Evolutionary conservation across 768 basidiomycete genomes (phyloP).

Genomic region (Pisolithus marmoratus): DNA sequence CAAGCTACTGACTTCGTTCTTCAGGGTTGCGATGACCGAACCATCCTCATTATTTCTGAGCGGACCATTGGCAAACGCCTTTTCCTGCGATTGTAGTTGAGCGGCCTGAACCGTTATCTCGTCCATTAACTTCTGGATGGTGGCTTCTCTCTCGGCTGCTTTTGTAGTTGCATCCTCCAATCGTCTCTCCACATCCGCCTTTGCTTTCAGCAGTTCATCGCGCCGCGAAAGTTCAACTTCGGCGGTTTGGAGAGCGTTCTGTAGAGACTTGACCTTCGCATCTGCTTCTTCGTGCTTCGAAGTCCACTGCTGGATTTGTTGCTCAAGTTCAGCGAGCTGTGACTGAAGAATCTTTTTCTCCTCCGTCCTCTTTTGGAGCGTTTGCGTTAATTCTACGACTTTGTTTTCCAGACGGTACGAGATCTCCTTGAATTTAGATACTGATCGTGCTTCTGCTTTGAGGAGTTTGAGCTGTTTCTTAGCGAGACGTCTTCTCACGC

Average conservation of each 20-base stretch:
- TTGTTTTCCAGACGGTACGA: constrained; percentile 98
- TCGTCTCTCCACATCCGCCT: constrained; percentile 73
- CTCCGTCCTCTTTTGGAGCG: constrained; percentile 79
- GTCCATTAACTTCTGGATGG: constrained; percentile 74
- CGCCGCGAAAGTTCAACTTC: constrained; percentile 68
- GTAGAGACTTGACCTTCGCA: constrained; percentile 62
- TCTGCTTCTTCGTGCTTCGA: constrained; percentile 87
- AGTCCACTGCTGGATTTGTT: constrained; percentile 81
- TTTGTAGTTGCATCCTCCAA: constrained; percentile 74
- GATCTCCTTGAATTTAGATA: constrained; percentile 97
- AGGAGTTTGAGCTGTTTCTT: constrained; percentile 79
- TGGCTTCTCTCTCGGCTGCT: constrained; percentile 76
- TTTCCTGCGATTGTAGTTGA: constrained; percentile 74
- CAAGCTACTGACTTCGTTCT: constrained; percentile 86
- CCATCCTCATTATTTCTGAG: constrained; percentile 73
- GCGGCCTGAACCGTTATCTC: constrained; percentile 69
- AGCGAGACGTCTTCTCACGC: constrained; percentile 83
- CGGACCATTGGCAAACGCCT: constrained; percentile 58
- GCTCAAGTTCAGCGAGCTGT: constrained; percentile 75
- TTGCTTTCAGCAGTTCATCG: constrained; percentile 68
- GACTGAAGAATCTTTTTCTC: constrained; percentile 85
- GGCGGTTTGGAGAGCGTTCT: constrained; percentile 59
- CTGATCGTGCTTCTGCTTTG: constrained; percentile 90
- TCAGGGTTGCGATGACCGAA: constrained; percentile 81
- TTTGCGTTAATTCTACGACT: constrained; percentile 96